Evolutionary conservation across 345 rosid genomes (phyloP).

Genomic region (Euphorbia tirucalli): DNA sequence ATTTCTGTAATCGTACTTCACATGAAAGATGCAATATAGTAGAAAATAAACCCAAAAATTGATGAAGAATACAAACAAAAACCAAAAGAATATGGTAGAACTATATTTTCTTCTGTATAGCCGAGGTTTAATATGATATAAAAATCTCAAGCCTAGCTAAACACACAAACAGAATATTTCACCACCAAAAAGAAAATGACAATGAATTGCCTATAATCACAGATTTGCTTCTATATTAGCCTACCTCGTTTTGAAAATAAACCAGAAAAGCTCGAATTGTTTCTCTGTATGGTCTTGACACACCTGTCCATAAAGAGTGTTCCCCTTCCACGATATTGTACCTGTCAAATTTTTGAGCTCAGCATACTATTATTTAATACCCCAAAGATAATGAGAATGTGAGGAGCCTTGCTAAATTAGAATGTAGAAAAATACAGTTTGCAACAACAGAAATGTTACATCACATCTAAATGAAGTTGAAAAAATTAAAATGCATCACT

Average conservation of each 20-base stretch:
- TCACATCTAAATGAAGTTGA: not conserved
- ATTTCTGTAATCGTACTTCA: not conserved
- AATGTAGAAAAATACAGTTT: not conserved
- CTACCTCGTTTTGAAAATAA: conserved; percentile 91
- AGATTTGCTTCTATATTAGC: not conserved
- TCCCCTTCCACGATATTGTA: conserved; percentile 69
- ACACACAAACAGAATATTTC: too few species aligned
- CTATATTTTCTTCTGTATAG: not conserved
- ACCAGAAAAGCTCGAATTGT: conserved; percentile 84
- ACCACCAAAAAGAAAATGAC: not conserved
- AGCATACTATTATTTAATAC: conserved; percentile 30
- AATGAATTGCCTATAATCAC: not conserved
- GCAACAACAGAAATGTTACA: too few species aligned
- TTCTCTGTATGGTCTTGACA: conserved; percentile 88
- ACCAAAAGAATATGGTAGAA: not conserved
- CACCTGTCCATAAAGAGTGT: conserved; percentile 76
- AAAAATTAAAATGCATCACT: not conserved
- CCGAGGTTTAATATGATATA: not conserved
- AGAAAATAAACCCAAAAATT: not conserved
- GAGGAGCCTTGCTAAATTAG: not conserved
- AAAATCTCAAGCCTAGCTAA: not conserved
- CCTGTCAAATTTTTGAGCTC: conserved; percentile 60
- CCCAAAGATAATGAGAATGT: not conserved
- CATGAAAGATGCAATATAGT: not conserved
- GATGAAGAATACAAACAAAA: not conserved